phyloP scores from a whole-genome alignment of 257 asterid species.

The Solanum raphanifolium region DNA sequence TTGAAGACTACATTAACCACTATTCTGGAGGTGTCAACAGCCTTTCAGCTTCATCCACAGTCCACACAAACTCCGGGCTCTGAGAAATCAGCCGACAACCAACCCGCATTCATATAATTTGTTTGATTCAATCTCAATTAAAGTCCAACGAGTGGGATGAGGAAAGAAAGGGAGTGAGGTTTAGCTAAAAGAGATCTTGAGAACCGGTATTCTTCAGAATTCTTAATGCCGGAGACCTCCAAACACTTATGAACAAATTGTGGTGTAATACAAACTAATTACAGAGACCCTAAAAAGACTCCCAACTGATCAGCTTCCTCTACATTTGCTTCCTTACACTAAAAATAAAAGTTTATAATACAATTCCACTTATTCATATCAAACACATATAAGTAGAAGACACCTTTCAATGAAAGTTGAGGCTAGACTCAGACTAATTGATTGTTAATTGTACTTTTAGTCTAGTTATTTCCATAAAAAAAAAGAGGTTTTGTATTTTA shows the following conservation, averaged over 20 bases:
- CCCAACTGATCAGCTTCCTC: too few relatives aligned
- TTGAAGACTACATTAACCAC: neutral
- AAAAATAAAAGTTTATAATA: too few relatives aligned
- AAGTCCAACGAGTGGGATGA: neutral
- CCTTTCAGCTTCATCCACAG: neutral
- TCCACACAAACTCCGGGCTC: neutral
- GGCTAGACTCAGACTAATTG: too few relatives aligned
- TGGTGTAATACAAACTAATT: neutral
- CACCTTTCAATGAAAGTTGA: too few relatives aligned
- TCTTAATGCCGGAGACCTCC: neutral
- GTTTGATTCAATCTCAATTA: neutral
- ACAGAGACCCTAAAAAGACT: too few relatives aligned
- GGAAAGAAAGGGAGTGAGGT: neutral
- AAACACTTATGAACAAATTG: neutral
- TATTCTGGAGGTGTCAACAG: neutral
- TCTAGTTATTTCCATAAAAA: too few relatives aligned
- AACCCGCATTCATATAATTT: neutral
- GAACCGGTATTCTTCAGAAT: neutral
- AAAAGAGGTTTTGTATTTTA: too few relatives aligned
- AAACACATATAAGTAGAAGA: too few relatives aligned
- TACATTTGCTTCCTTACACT: neutral
- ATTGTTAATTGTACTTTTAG: too few relatives aligned
- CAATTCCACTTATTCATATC: too few relatives aligned
- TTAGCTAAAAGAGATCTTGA: neutral
- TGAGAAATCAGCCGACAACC: neutral